phyloP scores from a whole-genome alignment of 169 alveolate genomes.

The Eimeria mitis region DNA sequence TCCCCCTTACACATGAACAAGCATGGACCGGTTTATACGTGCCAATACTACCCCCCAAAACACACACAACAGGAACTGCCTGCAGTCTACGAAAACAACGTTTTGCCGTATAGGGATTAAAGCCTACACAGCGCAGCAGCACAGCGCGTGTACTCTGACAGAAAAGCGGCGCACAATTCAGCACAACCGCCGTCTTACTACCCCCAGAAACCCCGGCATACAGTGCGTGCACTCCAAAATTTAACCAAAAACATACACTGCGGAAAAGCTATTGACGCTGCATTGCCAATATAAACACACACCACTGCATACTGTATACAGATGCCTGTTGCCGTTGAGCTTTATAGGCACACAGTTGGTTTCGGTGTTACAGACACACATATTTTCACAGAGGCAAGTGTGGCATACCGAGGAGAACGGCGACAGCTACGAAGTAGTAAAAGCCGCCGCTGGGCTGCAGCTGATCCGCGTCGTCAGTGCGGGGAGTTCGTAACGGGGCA shows the following conservation, averaged over 20 bases:
- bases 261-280: neutral
- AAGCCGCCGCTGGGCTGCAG: conserved; percentile 30
- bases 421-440: conserved; percentile 40
- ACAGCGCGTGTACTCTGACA: neutral
- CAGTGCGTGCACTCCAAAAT: neutral
- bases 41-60: neutral
- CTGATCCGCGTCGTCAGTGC: conserved; percentile 14
- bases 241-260: neutral
- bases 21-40: neutral
- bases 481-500: conserved; percentile 41
- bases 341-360: neutral
- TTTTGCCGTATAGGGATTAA: neutral
- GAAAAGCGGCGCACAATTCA: neutral
- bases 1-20: neutral
- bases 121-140: neutral
- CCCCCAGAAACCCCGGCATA: neutral
- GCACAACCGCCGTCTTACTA: neutral
- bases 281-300: neutral
- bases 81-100: neutral
- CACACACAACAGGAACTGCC: neutral
- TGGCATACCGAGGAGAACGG: conserved; percentile 4
- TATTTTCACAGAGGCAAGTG: too few species aligned
- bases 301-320: neutral
- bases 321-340: neutral
- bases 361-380: neutral